phyloP scores from a whole-genome alignment of 768 basidiomycete genomes.

The Gyrodon lividus region DNA sequence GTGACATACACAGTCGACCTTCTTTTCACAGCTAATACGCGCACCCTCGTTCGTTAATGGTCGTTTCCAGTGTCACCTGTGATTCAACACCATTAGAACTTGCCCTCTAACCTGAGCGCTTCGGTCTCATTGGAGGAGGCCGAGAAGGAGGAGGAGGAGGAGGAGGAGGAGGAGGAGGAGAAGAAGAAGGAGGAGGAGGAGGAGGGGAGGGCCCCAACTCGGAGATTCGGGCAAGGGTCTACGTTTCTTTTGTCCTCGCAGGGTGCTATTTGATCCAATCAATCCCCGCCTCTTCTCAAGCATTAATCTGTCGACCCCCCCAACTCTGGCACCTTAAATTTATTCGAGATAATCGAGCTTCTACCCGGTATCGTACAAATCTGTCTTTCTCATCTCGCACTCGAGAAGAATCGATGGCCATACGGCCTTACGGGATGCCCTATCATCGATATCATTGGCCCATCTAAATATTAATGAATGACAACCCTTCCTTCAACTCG shows the following conservation, averaged over 20 bases:
- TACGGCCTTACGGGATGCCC: not conserved
- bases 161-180: too few relatives aligned
- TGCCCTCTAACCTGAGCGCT: not conserved
- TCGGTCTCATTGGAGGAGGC: too few relatives aligned
- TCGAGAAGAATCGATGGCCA: not conserved
- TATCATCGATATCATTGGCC: not conserved
- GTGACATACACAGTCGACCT: not conserved
- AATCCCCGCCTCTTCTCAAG: not conserved
- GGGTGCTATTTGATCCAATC: not conserved
- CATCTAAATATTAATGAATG: not conserved
- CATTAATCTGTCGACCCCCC: too few relatives aligned
- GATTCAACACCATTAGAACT: not conserved
- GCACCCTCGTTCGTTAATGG: not conserved
- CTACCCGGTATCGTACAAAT: too few relatives aligned
- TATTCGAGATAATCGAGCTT: not conserved
- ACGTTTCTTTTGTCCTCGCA: not conserved
- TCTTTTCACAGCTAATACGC: not conserved
- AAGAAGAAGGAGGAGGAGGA: too few relatives aligned
- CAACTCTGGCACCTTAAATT: too few relatives aligned
- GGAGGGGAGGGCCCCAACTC: too few relatives aligned
- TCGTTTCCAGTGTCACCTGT: not conserved
- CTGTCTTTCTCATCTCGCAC: not conserved
- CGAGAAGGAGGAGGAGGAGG: too few relatives aligned
- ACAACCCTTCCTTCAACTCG: not conserved
- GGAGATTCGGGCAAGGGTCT: not conserved